Evolutionary conservation across 495 filamentous ascomycete species (phyloP), one percentile per base, ranked within the genome.

Genomic region (Aspergillus carlsbadensis): DNA sequence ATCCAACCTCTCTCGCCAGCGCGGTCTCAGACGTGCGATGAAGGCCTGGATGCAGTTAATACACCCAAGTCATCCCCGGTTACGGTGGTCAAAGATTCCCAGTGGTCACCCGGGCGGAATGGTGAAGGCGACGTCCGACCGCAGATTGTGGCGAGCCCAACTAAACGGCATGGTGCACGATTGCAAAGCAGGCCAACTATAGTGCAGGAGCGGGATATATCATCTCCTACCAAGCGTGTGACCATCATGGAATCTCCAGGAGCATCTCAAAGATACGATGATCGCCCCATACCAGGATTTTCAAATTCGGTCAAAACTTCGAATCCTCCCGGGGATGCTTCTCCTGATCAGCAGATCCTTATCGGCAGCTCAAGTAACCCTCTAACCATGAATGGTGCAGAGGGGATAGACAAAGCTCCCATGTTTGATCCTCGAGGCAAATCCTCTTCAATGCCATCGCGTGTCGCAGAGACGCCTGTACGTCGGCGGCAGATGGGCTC

Each of bases 1-100:
- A 40, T 54, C 14, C 33, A 29, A 22, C 59, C 57, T 15, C n/a
- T 15, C 53, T 21, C 50, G 26, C 46, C 29, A 7, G 20, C 22
- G 45, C 31, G 36, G 24, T 41, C 31, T 44, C 47, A 56, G 15
- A 7, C 62, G 10, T 37, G 44, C 3, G 54, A 22, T 36, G 40
- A 54, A 7, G 37, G 52, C 21, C 48, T 15, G 6, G 26, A 29
- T 42, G 62, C 44, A 8, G 56, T 59, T 18, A 61, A 49, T 34
- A 24, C 48, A 14, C 26, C 51, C 33, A 52, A 55, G 7, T 74
- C 72, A 15, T 73, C 74, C 15, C 77, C 77, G 50, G 45, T 64
- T 21, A 60, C 70, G 8, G 65, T 75, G 42, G 71, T 82, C 14
- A 75, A 70, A 53, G 77, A 82, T 54, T 82, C 79, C 20, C 79